Base-by-base conservation (phyloP, 768 basidiomycete species). In the Trametes villosa region DNA sequence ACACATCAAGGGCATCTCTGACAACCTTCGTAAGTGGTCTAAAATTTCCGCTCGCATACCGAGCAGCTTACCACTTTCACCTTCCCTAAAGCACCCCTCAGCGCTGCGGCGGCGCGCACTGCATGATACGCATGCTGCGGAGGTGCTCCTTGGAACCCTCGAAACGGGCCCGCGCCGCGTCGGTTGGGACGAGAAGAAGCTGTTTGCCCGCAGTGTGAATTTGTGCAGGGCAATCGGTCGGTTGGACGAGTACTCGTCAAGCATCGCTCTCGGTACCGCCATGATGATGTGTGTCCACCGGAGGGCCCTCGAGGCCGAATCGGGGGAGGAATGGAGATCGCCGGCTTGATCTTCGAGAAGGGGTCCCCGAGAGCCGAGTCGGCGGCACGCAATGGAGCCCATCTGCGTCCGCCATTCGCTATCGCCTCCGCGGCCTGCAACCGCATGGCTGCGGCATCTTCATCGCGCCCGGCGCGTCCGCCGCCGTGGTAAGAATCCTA, bases 401-500 rank as follows among this genome's bases (percentile, higher is more conserved):
- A 9, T 34, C 31, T 18, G 17, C n/a, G 15, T 13, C 8, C 44
- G 46, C 13, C 26, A 20, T 57, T 20, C 22, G 45, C n/a, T 48
- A 38, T 47, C 44, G 20, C n/a, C 33, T 13, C 24, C 55, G 45
- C 22, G 13, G 6, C n/a, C 30, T 8, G 34, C 4, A 7, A 5
- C 55, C 55, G 55, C 36, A 53, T 53, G 60, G 53, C 6, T 42
- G 5, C 26, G 8, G 26, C 24, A 41, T 48, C 36, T 36, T 45
- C 38, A 12, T 27, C 22, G 42, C n/a, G 29, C 12, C 30, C 53
- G 53, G 42, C 20, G 4, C 24, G 22, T 9, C 15, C 27, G 9
- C 24, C 18, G 20, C 54, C 34, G 44, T 47, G 54, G 45, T 38
- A 24, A 54, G 53, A 45, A 30, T 17, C 9, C 31, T 20, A 9